phyloP scores from a whole-genome alignment of 306 rosid genomes.

The Vigna hirtella region DNA sequence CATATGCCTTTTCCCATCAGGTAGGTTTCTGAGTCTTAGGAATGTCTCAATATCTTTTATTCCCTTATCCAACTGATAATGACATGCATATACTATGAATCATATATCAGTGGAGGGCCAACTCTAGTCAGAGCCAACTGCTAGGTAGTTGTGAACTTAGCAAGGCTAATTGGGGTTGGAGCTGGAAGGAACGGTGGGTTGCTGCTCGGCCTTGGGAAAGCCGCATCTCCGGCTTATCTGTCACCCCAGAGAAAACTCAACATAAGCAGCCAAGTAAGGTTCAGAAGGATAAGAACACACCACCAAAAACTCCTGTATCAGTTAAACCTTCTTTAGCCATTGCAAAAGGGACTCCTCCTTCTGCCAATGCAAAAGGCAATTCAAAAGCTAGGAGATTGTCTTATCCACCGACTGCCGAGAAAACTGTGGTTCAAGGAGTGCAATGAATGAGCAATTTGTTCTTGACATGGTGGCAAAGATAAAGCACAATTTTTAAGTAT shows the following conservation, averaged over 20 bases:
- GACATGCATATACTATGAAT: slow-evolving; percentile 46
- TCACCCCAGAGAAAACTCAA: slow-evolving; percentile 63
- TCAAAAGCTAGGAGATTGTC: slow-evolving; percentile 71
- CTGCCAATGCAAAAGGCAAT: slow-evolving; percentile 60
- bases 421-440: slow-evolving; percentile 46
- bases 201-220: slow-evolving; percentile 99
- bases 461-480: slow-evolving; percentile 48
- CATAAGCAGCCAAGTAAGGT: slow-evolving; percentile 62
- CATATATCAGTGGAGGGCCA: slow-evolving; percentile 92
- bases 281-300: slow-evolving; percentile 55
- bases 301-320: slow-evolving; percentile 55
- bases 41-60: slow-evolving; percentile 28
- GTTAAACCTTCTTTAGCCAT: slow-evolving; percentile 54
- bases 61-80: slow-evolving; percentile 38
- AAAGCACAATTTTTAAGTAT: slow-evolving; percentile 44
- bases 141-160: slow-evolving; percentile 75
- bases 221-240: slow-evolving; percentile 54
- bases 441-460: slow-evolving; percentile 30
- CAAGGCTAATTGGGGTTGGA: slow-evolving; percentile 98
- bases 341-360: slow-evolving; percentile 55
- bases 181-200: slow-evolving; percentile 99
- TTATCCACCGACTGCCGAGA: slow-evolving; percentile 66
- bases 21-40: slow-evolving; percentile 51
- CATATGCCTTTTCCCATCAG: slow-evolving; percentile 99
- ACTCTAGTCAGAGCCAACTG: slow-evolving; percentile 76